Percentiles rank a stretch among this genome's conserved stretches.
Evolutionary conservation across 1,139 yeast species (phyloP).

Genomic region (Hansenula lynferdii): DNA sequence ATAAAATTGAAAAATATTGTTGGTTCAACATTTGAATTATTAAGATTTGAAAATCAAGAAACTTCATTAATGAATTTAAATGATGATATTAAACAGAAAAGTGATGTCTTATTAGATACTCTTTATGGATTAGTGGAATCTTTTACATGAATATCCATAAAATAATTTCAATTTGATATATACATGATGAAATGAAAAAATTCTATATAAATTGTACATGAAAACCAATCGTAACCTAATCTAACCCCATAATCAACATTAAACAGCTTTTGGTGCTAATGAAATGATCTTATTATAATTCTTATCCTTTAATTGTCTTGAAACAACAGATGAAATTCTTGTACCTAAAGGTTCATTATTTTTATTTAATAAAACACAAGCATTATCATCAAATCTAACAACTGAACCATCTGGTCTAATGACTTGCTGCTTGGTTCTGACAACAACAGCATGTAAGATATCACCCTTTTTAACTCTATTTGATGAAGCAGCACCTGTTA

Average conservation of each 20-base stretch:
- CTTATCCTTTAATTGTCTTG: constrained; percentile 82
- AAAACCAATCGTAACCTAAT: not conserved
- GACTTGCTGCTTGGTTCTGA: constrained; percentile 84
- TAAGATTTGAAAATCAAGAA: constrained; percentile 6
- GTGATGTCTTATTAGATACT: constrained; percentile 6
- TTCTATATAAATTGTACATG: no score
- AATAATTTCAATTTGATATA: constrained; percentile 1
- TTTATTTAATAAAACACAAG: constrained; percentile 91
- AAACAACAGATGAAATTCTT: constrained; percentile 87
- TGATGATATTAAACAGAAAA: constrained; percentile 1
- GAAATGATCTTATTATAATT: constrained; percentile 85
- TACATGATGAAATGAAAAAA: constrained; percentile 8
- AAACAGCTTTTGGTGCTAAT: constrained; percentile 75
- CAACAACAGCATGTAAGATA: constrained; percentile 92
- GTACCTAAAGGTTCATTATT: constrained; percentile 91
- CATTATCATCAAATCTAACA: constrained; percentile 90
- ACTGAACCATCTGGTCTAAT: constrained; percentile 86
- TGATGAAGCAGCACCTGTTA: constrained; percentile 64
- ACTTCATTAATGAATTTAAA: constrained; percentile 8
- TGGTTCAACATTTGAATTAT: constrained; percentile 11
- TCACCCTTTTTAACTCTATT: constrained; percentile 94
- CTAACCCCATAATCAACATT: not conserved
- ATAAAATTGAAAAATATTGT: constrained; percentile 16
- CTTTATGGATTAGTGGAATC: constrained; percentile 10
- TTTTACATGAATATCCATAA: constrained; percentile 7